These are phyloP conservation scores for Podospora bellae-mahoneyi DNA, from an alignment of 495 filamentous ascomycete genomes.

Conservation along the genomic window DNA sequence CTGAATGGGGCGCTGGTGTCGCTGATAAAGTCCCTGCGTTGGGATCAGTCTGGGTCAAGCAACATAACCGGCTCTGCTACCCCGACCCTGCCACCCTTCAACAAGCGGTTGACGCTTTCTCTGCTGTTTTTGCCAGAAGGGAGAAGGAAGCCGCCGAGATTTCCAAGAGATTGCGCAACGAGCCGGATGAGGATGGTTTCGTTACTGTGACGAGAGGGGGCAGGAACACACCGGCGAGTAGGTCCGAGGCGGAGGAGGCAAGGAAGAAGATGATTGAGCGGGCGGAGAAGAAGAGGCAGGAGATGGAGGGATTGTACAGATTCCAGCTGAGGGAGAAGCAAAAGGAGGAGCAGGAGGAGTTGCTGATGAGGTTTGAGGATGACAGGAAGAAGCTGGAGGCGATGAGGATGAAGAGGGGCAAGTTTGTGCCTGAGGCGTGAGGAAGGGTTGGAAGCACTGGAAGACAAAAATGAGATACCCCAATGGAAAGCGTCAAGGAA, in stretches of 20 bases:
- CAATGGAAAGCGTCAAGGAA: background rate
- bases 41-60: constrained; percentile 59
- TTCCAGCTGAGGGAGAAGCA: constrained; percentile 88
- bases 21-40: constrained; percentile 53
- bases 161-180: constrained; percentile 60
- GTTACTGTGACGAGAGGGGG: constrained; percentile 82
- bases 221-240: constrained; percentile 66
- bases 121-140: constrained; percentile 63
- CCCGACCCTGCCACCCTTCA: constrained; percentile 64
- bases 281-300: constrained; percentile 59
- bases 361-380: constrained; percentile 63
- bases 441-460: background rate
- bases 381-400: constrained; percentile 59
- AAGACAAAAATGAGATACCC: background rate
- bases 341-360: constrained; percentile 72
- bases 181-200: constrained; percentile 93
- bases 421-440: constrained; percentile 53
- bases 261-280: constrained; percentile 72
- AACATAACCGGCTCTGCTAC: constrained; percentile 65
- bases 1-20: constrained; percentile 39
- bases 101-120: constrained; percentile 72
- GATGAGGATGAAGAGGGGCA: constrained; percentile 59
- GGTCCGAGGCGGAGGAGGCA: constrained; percentile 70
- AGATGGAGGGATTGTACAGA: constrained; percentile 79
- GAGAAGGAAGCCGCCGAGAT: constrained; percentile 64